These are phyloP conservation scores for Pleurostoma richardsiae DNA, from an alignment of 2,329 filamentous ascomycete species.

Conservation along the genomic window DNA sequence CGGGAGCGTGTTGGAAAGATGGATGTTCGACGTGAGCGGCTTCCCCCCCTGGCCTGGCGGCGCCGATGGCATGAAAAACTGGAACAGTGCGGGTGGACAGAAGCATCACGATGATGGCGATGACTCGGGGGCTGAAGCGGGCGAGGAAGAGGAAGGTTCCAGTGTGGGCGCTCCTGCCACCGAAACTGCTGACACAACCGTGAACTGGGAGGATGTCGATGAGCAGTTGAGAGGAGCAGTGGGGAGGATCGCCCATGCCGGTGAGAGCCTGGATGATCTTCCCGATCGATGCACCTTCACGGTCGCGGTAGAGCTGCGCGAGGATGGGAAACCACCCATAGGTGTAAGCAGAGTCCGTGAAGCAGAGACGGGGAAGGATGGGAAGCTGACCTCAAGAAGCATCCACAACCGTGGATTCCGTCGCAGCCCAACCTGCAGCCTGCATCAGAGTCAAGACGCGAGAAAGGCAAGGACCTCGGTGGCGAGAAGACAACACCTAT, in stretches of 20 bases:
- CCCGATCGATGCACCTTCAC: conserved; percentile 68
- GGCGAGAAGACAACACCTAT: conserved; percentile 41
- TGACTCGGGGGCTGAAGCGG: conserved; percentile 10
- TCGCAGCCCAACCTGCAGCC: conserved; percentile 43
- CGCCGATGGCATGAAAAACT: conserved; percentile 20
- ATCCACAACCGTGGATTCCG: conserved; percentile 58
- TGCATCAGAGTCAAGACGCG: conserved; percentile 21
- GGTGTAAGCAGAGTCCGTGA: conserved; percentile 36
- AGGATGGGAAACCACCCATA: conserved; percentile 53
- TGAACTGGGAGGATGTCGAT: conserved; percentile 58
- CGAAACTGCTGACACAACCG: neutral
- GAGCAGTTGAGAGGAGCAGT: conserved; percentile 69
- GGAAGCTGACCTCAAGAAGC: conserved; percentile 23
- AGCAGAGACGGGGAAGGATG: neutral
- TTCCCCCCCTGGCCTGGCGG: conserved; percentile 43
- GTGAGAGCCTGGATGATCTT: conserved; percentile 49
- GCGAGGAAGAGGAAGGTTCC: conserved; percentile 10
- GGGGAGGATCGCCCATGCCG: conserved; percentile 55
- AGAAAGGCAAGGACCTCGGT: conserved; percentile 25
- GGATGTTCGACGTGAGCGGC: conserved; percentile 51
- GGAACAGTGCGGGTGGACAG: conserved; percentile 16
- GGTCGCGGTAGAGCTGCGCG: conserved; percentile 67
- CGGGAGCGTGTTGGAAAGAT: conserved; percentile 50
- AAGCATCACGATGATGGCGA: conserved; percentile 12
- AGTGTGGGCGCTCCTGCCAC: conserved; percentile 2